Conservation (phyloP, 805 yeast genomes). For the Jamesozyma gamospora region DNA sequence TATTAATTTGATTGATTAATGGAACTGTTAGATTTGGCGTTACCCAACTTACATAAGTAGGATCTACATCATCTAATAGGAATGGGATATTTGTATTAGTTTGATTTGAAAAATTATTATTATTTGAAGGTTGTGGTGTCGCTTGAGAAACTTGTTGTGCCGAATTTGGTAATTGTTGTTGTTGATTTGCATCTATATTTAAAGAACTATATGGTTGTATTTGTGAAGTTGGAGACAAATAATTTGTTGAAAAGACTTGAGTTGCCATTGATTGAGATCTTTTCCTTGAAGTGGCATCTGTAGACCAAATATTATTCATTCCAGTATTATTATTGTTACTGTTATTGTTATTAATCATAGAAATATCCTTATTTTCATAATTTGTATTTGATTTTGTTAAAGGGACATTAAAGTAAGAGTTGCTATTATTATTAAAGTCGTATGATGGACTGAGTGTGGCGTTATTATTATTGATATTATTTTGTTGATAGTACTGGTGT, state of each 20-base stretch:
- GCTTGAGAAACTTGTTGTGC: background rate
- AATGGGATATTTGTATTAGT: slow-evolving; percentile 12
- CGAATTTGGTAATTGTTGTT: background rate
- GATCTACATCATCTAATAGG: slow-evolving; percentile 50
- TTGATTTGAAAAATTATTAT: background rate
- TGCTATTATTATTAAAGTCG: background rate
- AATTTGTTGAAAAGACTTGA: slow-evolving; percentile 1
- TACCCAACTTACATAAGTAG: slow-evolving; percentile 47
- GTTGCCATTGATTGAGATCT: slow-evolving; percentile 12
- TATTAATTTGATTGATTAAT: slow-evolving; percentile 62
- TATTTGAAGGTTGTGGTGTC: background rate
- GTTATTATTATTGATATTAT: background rate
- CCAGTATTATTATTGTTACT: background rate
- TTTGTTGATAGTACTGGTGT: background rate
- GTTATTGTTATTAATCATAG: background rate
- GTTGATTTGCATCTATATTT: background rate
- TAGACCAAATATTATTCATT: slow-evolving; percentile 2
- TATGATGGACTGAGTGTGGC: background rate
- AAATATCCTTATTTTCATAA: background rate
- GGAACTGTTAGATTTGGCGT: slow-evolving; percentile 62
- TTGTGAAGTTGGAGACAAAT: slow-evolving; percentile 1
- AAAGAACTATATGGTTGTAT: background rate
- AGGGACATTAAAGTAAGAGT: slow-evolving; percentile 2
- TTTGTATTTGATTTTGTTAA: slow-evolving; percentile 1
- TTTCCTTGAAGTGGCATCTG: slow-evolving; percentile 3